phyloP scores from a whole-genome alignment of 768 basidiomycete species.

The Aureoboletus auriporus region DNA sequence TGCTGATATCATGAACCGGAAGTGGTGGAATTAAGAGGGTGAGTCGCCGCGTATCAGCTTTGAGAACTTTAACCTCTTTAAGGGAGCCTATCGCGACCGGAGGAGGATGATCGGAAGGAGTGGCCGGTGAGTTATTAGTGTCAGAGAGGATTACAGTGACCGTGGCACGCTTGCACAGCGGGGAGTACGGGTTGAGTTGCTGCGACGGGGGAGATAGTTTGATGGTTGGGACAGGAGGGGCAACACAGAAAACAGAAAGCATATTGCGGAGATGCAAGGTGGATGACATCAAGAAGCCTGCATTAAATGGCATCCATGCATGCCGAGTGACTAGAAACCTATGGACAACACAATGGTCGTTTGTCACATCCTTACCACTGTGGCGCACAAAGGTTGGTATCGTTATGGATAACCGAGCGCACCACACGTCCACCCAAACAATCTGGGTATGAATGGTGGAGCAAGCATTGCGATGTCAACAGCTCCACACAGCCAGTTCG shows the following conservation, averaged over 20 bases:
- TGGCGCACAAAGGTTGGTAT: slow-evolving; percentile 6
- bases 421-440: not conserved
- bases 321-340: not conserved
- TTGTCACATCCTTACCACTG: slow-evolving; percentile 2
- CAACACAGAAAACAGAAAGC: slow-evolving; percentile 9
- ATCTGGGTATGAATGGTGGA: too few species aligned
- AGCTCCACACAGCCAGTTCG: too few species aligned
- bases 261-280: not conserved
- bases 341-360: slow-evolving; percentile 17
- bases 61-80: not conserved
- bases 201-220: slow-evolving; percentile 3
- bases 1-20: not conserved
- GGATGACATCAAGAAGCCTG: not conserved
- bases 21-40: not conserved
- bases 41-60: not conserved
- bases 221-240: not conserved
- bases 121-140: not conserved
- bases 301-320: slow-evolving; percentile 15
- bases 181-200: not conserved
- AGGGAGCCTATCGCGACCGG: not conserved
- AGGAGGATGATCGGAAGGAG: not conserved
- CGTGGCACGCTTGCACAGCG: slow-evolving; percentile 3
- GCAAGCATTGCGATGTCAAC: too few species aligned
- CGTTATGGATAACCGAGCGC: not conserved
- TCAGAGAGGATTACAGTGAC: not conserved